These are phyloP conservation scores for Daldinia grandis DNA, from an alignment of 495 filamentous ascomycete genomes.

Conservation along the genomic window DNA sequence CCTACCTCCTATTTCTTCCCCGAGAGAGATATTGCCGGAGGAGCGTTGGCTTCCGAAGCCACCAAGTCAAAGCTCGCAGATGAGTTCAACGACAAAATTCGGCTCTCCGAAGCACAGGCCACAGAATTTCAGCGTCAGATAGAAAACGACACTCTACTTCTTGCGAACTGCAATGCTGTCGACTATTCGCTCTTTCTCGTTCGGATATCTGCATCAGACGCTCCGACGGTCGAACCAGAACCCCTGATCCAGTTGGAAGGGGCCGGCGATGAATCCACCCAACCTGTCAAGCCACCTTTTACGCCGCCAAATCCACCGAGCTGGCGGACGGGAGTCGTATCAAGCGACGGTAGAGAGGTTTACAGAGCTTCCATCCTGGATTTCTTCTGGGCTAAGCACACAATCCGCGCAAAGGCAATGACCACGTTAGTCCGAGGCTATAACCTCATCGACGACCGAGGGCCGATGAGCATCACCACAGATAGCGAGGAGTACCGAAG, in stretches of 20 bases:
- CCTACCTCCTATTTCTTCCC: slow-evolving; percentile 76
- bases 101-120: slow-evolving; percentile 59
- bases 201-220: slow-evolving; percentile 51
- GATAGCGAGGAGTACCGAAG: slow-evolving; percentile 69
- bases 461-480: slow-evolving; percentile 76
- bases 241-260: slow-evolving; percentile 32
- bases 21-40: slow-evolving; percentile 70
- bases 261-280: slow-evolving; percentile 8
- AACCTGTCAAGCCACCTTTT: slow-evolving; percentile 40
- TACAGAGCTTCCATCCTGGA: slow-evolving; percentile 71
- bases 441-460: slow-evolving; percentile 64
- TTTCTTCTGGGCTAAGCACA: slow-evolving; percentile 78
- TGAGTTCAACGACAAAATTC: slow-evolving; percentile 70
- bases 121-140: slow-evolving; percentile 58
- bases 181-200: slow-evolving; percentile 77
- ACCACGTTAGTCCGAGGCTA: slow-evolving; percentile 68
- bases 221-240: slow-evolving; percentile 31
- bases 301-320: slow-evolving; percentile 48
- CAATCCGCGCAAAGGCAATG: slow-evolving; percentile 66
- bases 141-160: slow-evolving; percentile 66
- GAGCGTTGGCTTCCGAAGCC: slow-evolving; percentile 63
- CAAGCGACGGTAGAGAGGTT: slow-evolving; percentile 67
- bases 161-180: slow-evolving; percentile 67
- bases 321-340: slow-evolving; percentile 66
- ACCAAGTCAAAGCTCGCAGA: slow-evolving; percentile 68